Conservation (phyloP, 2,329 filamentous ascomycete species). For the Fusarium sp. region DNA sequence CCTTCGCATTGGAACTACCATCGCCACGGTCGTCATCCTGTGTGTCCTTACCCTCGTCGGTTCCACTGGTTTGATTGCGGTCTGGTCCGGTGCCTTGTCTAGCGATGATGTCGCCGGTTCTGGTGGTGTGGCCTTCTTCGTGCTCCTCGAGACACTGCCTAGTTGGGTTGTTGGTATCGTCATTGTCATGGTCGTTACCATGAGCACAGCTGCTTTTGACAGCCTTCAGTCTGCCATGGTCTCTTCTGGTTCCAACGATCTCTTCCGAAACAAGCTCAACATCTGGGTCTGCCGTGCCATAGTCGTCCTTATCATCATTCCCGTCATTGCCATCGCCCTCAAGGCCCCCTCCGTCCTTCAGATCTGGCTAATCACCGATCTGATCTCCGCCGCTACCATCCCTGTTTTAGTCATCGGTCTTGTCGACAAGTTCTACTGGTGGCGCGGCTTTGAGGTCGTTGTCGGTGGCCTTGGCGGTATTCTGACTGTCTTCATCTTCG, state of each 20-base stretch:
- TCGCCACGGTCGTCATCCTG: slow-evolving; percentile 76
- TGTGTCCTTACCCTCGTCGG: slow-evolving; percentile 82
- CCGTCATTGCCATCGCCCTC: slow-evolving; percentile 80
- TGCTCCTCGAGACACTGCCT: slow-evolving; percentile 79
- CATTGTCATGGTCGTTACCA: slow-evolving; percentile 83
- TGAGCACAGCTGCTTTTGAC: slow-evolving; percentile 85
- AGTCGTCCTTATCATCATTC: slow-evolving; percentile 81
- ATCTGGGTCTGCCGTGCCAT: slow-evolving; percentile 79
- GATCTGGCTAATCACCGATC: slow-evolving; percentile 86
- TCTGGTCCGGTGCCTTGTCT: slow-evolving; percentile 81
- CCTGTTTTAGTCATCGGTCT: slow-evolving; percentile 83
- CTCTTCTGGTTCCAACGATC: slow-evolving; percentile 85
- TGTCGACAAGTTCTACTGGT: slow-evolving; percentile 78
- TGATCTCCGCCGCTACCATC: slow-evolving; percentile 82
- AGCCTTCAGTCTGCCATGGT: slow-evolving; percentile 87
- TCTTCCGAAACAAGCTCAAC: slow-evolving; percentile 86
- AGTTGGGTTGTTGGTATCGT: slow-evolving; percentile 87
- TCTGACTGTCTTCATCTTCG: slow-evolving; percentile 85
- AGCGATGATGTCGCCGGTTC: slow-evolving; percentile 68
- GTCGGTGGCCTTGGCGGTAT: slow-evolving; percentile 84
- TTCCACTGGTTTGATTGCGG: slow-evolving; percentile 79
- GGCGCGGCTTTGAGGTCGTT: slow-evolving; percentile 86
- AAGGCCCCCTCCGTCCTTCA: slow-evolving; percentile 82
- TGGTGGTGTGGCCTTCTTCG: slow-evolving; percentile 80
- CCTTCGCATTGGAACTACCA: slow-evolving; percentile 79